Percentiles rank a stretch among this genome's conserved stretches.
These are phyloP conservation scores for Typha latifolia DNA, from an alignment of 176 grass and related monocot species.

Conservation along the genomic window DNA sequence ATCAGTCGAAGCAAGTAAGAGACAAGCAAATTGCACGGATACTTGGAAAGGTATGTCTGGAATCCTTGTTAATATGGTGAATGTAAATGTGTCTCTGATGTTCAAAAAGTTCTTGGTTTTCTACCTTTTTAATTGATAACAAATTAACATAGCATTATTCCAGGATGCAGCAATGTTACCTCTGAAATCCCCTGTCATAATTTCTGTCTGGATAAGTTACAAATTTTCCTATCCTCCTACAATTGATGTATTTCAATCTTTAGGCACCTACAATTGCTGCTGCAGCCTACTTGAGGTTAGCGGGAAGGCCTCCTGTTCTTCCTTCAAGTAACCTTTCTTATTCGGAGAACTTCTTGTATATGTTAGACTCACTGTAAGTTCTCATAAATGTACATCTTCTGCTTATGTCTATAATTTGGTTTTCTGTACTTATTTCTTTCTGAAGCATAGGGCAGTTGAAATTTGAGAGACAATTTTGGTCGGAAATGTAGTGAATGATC, in stretches of 20 bases:
- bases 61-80: conserved; percentile 15
- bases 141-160: not conserved
- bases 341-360: conserved; percentile 93
- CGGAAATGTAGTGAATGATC: not conserved
- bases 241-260: conserved; percentile 8
- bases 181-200: not conserved
- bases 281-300: conserved; percentile 88
- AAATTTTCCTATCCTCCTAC: conserved; percentile 6
- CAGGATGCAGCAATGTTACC: not conserved
- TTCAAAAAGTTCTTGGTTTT: not conserved
- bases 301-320: conserved; percentile 76
- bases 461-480: not conserved
- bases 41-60: conserved; percentile 73
- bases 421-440: not conserved
- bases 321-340: conserved; percentile 86
- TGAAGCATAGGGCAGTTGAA: conserved; percentile 1
- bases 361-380: conserved; percentile 95
- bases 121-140: not conserved
- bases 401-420: not conserved
- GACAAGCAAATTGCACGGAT: conserved; percentile 93
- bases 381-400: not conserved
- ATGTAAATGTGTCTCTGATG: not conserved
- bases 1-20: conserved; percentile 77
- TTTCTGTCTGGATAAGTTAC: conserved; percentile 1
- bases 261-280: conserved; percentile 84